Base-by-base conservation (phyloP, 768 basidiomycete genomes). In the Leccinum rimulosum region DNA sequence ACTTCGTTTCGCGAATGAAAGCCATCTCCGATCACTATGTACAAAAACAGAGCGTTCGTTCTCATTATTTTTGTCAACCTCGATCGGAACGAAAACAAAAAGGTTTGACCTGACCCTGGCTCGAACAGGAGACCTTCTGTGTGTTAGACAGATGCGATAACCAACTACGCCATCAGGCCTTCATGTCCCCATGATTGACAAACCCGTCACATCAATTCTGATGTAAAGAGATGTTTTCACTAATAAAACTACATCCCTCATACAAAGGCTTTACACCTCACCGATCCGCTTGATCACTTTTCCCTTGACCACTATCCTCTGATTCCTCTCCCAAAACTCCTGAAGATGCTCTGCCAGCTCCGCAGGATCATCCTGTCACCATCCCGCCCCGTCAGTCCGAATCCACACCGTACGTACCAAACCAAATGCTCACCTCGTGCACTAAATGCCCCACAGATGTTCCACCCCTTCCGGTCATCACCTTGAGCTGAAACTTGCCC, bases 401-500 rank as follows among this genome's bases (percentile, higher is more conserved):
- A 22, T 14, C 22, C 12, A 22, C 22, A 6, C 40, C 9, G 1
- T n/a, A 43, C n/a, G n/a, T 19, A n/a, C n/a, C 2, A n/a, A 43
- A 56, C 19, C 17, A 19, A 19, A 22, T 12, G 70, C 83, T 49
- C 56, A 93, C 94, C 81, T 98, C 96, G 50, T 98, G 96, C 25
- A 99, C 70, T 78, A 97, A 91, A 69, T 99, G 97, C 0, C 97
- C 96, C 1, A 93, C 92, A 17, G 47, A 17, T 7, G 57, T 14
- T n/a, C 64, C 60, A 35, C 87, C 85, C 9, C 85, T 83, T 1
- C 64, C 64, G 3, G 11, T 52, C 60, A 96, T 82, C 38, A 99
- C 93, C 25, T 83, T 87, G 71, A 98, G 81, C 74, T 98, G 96
- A 74, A 98, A 99, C 72, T 97, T 98, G 67, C 88, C 92, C 71